Conservation (phyloP, 495 filamentous ascomycete genomes). For the Penicillium odoratum region DNA sequence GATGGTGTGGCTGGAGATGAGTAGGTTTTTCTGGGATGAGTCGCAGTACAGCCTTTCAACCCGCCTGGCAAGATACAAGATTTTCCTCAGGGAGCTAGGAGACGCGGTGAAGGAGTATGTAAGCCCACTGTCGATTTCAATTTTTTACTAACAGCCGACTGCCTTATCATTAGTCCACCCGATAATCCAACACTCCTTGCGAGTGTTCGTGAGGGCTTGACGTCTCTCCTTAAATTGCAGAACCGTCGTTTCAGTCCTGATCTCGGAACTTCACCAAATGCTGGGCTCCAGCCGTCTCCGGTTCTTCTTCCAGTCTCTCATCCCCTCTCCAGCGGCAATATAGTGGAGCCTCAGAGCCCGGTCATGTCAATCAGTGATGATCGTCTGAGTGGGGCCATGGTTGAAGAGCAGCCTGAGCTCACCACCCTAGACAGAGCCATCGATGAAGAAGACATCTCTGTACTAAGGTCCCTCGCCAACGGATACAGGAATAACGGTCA, state of each 20-base stretch:
- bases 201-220: neutral
- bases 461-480: no score
- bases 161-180: neutral
- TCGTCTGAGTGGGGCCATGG: conserved; percentile 37
- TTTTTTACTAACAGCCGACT: conserved; percentile 9
- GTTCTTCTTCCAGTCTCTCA: no score
- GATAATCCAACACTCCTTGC: neutral
- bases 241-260: neutral
- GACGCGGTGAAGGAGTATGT: conserved; percentile 49
- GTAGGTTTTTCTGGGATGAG: conserved; percentile 49
- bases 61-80: conserved; percentile 56
- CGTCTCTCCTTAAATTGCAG: neutral
- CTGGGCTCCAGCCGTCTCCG: neutral
- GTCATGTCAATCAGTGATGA: conserved; percentile 33
- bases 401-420: no score
- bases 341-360: conserved; percentile 31
- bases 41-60: conserved; percentile 47
- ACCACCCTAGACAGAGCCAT: no score
- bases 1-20: conserved; percentile 54
- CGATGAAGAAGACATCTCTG: no score
- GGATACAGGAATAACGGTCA: no score
- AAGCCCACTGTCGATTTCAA: no score
- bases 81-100: conserved; percentile 49
- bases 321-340: conserved; percentile 31
- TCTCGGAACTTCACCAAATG: neutral